Evolutionary conservation across 306 rosid species (phyloP).

Genomic region (Mimosa bimucronata): DNA sequence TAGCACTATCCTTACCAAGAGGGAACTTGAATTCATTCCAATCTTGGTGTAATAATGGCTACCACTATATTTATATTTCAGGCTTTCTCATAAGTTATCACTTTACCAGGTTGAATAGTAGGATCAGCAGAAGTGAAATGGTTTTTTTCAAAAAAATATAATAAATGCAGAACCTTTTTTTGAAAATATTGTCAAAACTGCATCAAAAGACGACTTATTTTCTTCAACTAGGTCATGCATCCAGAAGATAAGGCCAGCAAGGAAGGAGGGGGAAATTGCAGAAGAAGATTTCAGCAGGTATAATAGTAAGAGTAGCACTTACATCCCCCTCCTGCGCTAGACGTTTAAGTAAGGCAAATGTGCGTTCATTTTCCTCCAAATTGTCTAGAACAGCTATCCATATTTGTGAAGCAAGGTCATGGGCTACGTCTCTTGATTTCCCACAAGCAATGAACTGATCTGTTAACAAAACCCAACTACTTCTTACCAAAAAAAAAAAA

Average conservation of each 20-base stretch:
- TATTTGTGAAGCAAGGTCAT: slow-evolving; percentile 68
- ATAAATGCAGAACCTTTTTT: not conserved
- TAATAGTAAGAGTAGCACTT: slow-evolving; percentile 36
- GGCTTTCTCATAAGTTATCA: not conserved
- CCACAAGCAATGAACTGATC: slow-evolving; percentile 86
- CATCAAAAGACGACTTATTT: not conserved
- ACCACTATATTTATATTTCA: not conserved
- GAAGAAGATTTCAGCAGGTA: not conserved
- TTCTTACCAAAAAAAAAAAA: too few species aligned
- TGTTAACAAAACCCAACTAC: slow-evolving; percentile 34
- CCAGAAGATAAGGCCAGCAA: not conserved
- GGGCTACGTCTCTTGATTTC: slow-evolving; percentile 69
- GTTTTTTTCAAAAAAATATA: not conserved
- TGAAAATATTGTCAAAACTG: too few species aligned
- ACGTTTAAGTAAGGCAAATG: slow-evolving; percentile 65
- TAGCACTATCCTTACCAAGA: not conserved
- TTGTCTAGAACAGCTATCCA: slow-evolving; percentile 83
- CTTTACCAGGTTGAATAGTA: not conserved
- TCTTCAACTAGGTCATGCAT: not conserved
- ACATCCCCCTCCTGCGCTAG: slow-evolving; percentile 80
- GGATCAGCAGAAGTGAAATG: not conserved
- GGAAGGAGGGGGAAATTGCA: not conserved
- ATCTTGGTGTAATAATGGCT: not conserved
- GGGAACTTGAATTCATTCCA: not conserved
- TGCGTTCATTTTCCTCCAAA: slow-evolving; percentile 64